Conservation (phyloP, 257 asterid species). For the Coffea canephora region DNA sequence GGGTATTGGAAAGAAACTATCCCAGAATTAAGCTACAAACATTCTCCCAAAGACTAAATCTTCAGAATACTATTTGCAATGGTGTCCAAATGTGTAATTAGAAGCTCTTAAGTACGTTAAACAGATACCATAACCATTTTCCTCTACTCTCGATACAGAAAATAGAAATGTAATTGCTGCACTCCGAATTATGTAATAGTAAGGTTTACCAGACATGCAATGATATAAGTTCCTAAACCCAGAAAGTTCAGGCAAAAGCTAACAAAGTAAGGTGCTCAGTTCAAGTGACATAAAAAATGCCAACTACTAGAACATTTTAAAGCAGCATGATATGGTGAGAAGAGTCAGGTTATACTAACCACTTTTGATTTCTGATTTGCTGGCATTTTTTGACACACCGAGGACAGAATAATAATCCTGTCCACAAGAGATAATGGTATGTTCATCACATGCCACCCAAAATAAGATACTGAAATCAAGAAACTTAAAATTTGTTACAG, state of each 20-base stretch:
- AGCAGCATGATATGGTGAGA: neutral
- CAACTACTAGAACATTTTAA: neutral
- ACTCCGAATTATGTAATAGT: neutral
- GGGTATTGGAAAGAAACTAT: neutral
- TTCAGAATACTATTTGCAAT: neutral
- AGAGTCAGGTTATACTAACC: constrained; percentile 47
- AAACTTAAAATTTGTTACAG: neutral
- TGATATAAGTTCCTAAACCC: neutral
- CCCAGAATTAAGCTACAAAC: neutral
- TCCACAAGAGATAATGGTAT: neutral
- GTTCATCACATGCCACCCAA: constrained; percentile 7
- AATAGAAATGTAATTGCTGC: neutral
- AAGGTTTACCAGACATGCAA: neutral
- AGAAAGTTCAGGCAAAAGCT: neutral
- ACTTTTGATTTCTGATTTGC: constrained; percentile 89
- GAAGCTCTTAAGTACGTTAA: neutral
- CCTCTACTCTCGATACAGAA: neutral
- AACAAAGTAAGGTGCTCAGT: neutral
- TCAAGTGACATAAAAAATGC: neutral
- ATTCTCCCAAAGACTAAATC: neutral
- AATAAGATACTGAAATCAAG: neutral
- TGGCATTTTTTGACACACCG: constrained; percentile 83
- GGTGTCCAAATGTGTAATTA: neutral
- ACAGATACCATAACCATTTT: neutral
- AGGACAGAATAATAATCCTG: constrained; percentile 94